phyloP scores from a whole-genome alignment of 352 stramenopile genomes.

The Pilasporangium apinafurcum region DNA sequence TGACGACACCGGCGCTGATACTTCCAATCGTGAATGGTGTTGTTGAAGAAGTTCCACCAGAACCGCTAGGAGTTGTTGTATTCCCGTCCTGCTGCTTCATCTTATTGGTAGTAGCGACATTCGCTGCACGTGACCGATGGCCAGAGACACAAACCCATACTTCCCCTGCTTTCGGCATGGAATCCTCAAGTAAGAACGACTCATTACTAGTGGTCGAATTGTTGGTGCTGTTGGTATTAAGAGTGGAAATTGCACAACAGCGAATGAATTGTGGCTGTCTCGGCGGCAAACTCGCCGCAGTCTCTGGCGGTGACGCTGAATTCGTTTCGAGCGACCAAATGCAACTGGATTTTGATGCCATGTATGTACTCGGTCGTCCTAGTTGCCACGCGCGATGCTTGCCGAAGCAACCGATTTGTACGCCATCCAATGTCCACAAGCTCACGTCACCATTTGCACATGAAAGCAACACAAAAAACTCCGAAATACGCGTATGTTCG shows the following conservation, averaged over 20 bases:
- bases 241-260: constrained; percentile 44
- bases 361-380: constrained; percentile 42
- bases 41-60: background rate
- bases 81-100: constrained; percentile 17
- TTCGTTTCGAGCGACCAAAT: too few relatives aligned
- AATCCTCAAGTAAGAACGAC: constrained; percentile 64
- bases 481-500: constrained; percentile 45
- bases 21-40: background rate
- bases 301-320: background rate
- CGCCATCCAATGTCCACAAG: constrained; percentile 67
- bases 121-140: constrained; percentile 32
- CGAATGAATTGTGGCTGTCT: constrained; percentile 36
- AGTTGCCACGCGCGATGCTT: constrained; percentile 60
- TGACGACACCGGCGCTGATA: constrained; percentile 1
- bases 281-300: background rate
- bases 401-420: constrained; percentile 62
- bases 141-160: constrained; percentile 65
- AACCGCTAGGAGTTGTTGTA: background rate
- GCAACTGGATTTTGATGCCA: constrained; percentile 29
- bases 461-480: constrained; percentile 60
- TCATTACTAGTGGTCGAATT: constrained; percentile 22
- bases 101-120: too few relatives aligned
- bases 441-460: constrained; percentile 60
- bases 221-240: constrained; percentile 25
- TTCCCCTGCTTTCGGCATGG: constrained; percentile 69